Evolutionary conservation across 768 basidiomycete genomes (phyloP).

Genomic region (Sistotremastrum niveocremeum): DNA sequence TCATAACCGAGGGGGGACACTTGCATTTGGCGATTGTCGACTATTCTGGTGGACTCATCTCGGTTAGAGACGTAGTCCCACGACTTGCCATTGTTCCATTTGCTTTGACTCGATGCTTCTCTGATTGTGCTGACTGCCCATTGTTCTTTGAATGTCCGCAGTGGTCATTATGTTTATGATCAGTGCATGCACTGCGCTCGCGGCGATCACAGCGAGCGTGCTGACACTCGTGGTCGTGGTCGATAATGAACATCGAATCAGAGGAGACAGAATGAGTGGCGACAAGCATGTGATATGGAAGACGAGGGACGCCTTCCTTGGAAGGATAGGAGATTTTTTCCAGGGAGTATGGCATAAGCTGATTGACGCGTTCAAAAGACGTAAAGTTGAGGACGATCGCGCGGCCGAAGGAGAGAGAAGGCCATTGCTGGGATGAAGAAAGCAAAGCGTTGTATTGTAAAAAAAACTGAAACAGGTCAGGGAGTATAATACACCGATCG

Average conservation of each 20-base stretch:
- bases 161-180: slow-evolving; percentile 95
- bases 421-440: too few relatives aligned
- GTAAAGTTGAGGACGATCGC: too few relatives aligned
- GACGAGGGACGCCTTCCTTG: slow-evolving; percentile 5
- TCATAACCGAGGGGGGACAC: background rate
- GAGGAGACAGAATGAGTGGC: slow-evolving; percentile 45
- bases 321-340: too few relatives aligned
- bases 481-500: too few relatives aligned
- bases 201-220: slow-evolving; percentile 50
- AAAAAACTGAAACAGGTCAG: too few relatives aligned
- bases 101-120: too few relatives aligned
- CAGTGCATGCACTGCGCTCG: slow-evolving; percentile 58
- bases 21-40: background rate
- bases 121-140: too few relatives aligned
- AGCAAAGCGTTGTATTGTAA: too few relatives aligned
- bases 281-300: slow-evolving; percentile 21
- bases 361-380: too few relatives aligned
- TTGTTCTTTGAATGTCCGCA: slow-evolving; percentile 1
- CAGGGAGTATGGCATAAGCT: too few relatives aligned
- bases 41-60: background rate
- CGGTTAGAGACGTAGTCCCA: background rate
- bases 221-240: slow-evolving; percentile 48
- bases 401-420: too few relatives aligned
- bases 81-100: too few relatives aligned
- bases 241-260: slow-evolving; percentile 52